Evolutionary conservation across 306 rosid genomes (phyloP).

Genomic region (Spatholobus suberectus): DNA sequence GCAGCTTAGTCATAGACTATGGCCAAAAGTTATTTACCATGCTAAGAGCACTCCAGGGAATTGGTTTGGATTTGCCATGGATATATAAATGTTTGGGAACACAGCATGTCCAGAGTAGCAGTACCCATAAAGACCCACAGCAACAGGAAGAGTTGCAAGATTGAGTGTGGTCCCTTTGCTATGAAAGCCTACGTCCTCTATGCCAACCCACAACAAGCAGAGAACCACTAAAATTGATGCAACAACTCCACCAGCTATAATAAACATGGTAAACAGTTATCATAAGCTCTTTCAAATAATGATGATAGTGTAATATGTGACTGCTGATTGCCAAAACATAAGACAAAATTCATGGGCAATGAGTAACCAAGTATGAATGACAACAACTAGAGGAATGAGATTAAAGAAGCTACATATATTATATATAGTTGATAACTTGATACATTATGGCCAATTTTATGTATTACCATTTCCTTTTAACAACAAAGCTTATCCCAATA

Average conservation of each 20-base stretch:
- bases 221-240: constrained; percentile 80
- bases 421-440: not conserved
- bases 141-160: constrained; percentile 82
- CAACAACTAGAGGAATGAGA: not conserved
- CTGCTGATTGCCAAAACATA: not conserved
- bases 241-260: constrained; percentile 88
- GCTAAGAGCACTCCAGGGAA: constrained; percentile 77
- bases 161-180: constrained; percentile 76
- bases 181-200: constrained; percentile 74
- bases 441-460: not conserved
- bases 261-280: constrained; percentile 21
- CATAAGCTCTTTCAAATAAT: not conserved
- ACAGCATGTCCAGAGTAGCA: constrained; percentile 99
- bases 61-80: constrained; percentile 83
- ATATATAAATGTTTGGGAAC: constrained; percentile 91
- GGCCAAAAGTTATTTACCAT: constrained; percentile 58
- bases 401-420: not conserved
- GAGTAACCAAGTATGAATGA: not conserved
- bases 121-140: constrained; percentile 95
- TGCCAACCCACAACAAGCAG: constrained; percentile 85
- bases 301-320: not conserved
- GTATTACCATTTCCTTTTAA: not conserved
- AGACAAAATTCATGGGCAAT: not conserved
- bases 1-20: not conserved
- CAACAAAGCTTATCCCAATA: not conserved